A percentile compares a stretch with the other conserved stretches of the same genome.
Evolutionary conservation across 2,329 filamentous ascomycete genomes (phyloP).

Genomic region (Aspergillus bombycis): DNA sequence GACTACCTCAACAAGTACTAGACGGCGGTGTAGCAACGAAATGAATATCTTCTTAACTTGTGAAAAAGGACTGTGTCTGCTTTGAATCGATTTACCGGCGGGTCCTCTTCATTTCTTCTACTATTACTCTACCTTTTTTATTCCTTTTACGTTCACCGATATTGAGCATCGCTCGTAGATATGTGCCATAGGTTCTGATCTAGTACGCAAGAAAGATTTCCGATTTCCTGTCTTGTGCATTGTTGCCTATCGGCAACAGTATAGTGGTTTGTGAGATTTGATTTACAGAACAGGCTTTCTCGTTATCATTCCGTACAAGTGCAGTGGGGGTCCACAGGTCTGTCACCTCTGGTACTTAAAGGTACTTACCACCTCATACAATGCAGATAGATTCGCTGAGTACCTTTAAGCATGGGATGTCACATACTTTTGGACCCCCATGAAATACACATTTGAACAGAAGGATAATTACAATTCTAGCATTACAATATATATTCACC

Average conservation of each 20-base stretch:
- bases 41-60: slow-evolving; percentile 18
- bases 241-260: neutral
- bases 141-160: slow-evolving; percentile 3
- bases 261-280: neutral
- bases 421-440: too few relatives aligned
- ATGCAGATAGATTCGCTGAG: too few relatives aligned
- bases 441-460: too few relatives aligned
- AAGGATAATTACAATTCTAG: slow-evolving; percentile 6
- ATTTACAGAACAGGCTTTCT: neutral
- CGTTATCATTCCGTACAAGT: neutral
- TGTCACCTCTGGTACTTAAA: too few relatives aligned
- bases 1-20: slow-evolving; percentile 83
- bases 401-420: too few relatives aligned
- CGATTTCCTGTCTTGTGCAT: neutral
- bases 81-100: slow-evolving; percentile 19
- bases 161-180: slow-evolving; percentile 24
- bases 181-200: slow-evolving; percentile 22
- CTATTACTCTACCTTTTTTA: slow-evolving; percentile 6
- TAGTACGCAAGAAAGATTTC: slow-evolving; percentile 5
- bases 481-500: slow-evolving; percentile 4
- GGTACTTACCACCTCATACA: too few relatives aligned
- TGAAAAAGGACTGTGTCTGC: slow-evolving; percentile 14
- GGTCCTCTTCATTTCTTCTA: slow-evolving; percentile 11
- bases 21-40: slow-evolving; percentile 49
- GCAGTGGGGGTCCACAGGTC: too few relatives aligned